Percentiles rank a stretch among this genome's conserved stretches.
These are phyloP conservation scores for Sporothrix protearum DNA, from an alignment of 2,329 filamentous ascomycete species.

Conservation along the genomic window DNA sequence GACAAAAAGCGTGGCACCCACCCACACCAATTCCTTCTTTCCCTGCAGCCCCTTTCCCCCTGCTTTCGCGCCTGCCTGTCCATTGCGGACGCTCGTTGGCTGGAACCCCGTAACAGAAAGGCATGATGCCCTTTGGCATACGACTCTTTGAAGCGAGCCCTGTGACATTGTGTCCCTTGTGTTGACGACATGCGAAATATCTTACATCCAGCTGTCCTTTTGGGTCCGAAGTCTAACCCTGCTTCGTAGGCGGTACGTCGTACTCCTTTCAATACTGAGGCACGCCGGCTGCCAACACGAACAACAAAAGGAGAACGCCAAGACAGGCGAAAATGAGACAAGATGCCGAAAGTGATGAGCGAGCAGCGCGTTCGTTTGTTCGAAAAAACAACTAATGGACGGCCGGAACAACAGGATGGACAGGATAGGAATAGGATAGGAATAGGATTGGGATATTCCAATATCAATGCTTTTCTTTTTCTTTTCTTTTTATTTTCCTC, in stretches of 20 bases:
- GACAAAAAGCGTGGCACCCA: neutral
- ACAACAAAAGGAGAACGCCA: neutral
- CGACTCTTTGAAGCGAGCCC: neutral
- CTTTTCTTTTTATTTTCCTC: too few species aligned
- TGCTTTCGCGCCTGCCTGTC: slow-evolving; percentile 19
- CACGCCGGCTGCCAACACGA: neutral
- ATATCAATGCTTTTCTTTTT: neutral
- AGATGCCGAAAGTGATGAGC: neutral
- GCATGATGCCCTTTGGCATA: neutral
- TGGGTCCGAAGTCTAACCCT: too few species aligned
- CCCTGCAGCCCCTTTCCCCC: slow-evolving; percentile 8
- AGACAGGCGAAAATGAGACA: neutral
- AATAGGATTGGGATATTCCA: slow-evolving; percentile 4
- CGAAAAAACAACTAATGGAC: neutral
- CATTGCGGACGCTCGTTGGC: slow-evolving; percentile 1
- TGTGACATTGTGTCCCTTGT: neutral
- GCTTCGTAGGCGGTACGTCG: too few species aligned
- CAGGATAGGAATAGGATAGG: neutral
- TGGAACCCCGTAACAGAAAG: neutral
- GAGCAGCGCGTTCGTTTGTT: neutral
- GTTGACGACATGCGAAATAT: neutral
- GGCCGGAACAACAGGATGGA: slow-evolving; percentile 1
- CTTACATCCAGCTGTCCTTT: too few species aligned
- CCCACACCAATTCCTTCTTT: neutral
- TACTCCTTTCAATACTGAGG: neutral